phyloP scores from a whole-genome alignment of 2,329 filamentous ascomycete species.

The Phialophora expanda region DNA sequence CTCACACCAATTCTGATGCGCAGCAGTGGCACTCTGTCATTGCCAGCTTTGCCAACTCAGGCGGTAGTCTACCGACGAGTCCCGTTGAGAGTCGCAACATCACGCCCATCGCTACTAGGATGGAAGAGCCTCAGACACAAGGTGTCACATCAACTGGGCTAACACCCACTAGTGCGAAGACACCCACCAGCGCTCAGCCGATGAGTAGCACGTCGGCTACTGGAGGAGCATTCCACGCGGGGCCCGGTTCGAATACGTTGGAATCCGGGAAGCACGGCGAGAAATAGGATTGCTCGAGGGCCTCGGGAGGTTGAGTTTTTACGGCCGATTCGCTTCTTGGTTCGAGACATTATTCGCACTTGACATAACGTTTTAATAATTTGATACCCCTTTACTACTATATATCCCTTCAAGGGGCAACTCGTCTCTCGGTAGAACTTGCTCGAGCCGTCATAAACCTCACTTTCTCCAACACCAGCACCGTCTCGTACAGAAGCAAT shows the following conservation, averaged over 20 bases:
- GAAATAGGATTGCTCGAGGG: background rate
- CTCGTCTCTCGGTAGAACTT: too few relatives aligned
- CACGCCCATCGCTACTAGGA: conserved; percentile 31
- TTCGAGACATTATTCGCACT: background rate
- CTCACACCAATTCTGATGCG: conserved; percentile 78
- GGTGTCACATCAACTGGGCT: conserved; percentile 14
- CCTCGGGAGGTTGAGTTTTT: background rate
- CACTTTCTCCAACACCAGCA: background rate
- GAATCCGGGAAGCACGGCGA: background rate
- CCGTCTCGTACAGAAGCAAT: background rate
- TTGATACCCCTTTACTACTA: background rate
- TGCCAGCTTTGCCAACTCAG: conserved; percentile 33
- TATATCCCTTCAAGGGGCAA: too few relatives aligned
- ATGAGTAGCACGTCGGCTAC: conserved; percentile 13
- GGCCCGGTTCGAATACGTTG: background rate
- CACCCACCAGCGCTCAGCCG: conserved; percentile 19
- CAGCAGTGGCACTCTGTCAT: conserved; percentile 84
- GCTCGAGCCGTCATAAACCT: background rate
- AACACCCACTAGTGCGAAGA: conserved; percentile 26
- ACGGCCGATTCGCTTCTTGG: background rate
- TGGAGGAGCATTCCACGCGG: background rate
- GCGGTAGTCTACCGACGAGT: conserved; percentile 34
- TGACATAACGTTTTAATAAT: background rate
- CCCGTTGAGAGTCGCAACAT: conserved; percentile 34
- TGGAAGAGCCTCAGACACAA: conserved; percentile 29